A percentile compares a stretch with the other conserved stretches of the same genome.
Evolutionary conservation across 2,329 filamentous ascomycete species (phyloP).

Genomic region (Nemania bipapillata): DNA sequence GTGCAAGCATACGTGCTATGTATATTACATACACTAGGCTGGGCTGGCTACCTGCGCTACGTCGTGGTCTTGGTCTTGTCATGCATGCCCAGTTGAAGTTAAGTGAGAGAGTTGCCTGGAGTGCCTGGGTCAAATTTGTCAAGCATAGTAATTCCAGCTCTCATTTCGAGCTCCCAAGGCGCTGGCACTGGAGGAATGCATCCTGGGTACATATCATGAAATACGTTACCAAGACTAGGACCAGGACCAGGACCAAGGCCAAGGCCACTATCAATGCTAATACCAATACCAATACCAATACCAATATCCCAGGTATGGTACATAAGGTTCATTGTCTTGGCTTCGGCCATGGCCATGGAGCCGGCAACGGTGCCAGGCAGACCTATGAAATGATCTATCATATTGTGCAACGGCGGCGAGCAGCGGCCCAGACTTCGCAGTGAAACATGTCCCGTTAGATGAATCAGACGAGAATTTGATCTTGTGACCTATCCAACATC

Average conservation of each 20-base stretch:
- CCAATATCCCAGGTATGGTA: neutral
- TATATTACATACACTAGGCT: neutral
- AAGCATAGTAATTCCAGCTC: slow-evolving; percentile 20
- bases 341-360: slow-evolving; percentile 6
- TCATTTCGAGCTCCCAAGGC: slow-evolving; percentile 18
- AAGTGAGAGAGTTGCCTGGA: too few relatives aligned
- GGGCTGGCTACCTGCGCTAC: neutral
- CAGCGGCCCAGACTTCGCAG: slow-evolving; percentile 2
- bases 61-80: slow-evolving; percentile 8
- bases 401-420: slow-evolving; percentile 23
- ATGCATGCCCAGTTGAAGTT: slow-evolving; percentile 2
- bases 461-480: slow-evolving; percentile 17
- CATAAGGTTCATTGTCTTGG: neutral
- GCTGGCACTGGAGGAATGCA: slow-evolving; percentile 21
- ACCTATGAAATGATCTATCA: slow-evolving; percentile 30
- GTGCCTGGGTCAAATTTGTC: slow-evolving; percentile 24
- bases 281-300: too few relatives aligned
- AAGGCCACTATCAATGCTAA: too few relatives aligned
- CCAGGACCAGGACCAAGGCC: too few relatives aligned
- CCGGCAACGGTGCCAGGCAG: slow-evolving; percentile 8
- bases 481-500: slow-evolving; percentile 23
- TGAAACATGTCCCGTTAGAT: neutral
- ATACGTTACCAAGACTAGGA: too few relatives aligned
- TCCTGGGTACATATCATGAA: slow-evolving; percentile 7
- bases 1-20: neutral